phyloP scores from a whole-genome alignment of 257 asterid species.

The Echium plantagineum region DNA sequence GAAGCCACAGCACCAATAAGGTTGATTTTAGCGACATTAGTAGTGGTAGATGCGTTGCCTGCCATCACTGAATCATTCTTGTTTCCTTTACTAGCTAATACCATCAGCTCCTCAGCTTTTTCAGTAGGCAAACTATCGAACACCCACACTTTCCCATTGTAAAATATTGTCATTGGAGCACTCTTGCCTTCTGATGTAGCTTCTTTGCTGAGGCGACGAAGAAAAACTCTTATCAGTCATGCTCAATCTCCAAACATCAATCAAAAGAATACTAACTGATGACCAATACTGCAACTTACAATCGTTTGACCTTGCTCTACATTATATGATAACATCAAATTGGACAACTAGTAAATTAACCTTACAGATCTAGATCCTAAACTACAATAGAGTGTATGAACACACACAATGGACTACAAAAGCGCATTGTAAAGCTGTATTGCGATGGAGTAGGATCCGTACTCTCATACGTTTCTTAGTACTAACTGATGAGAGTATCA shows the following conservation, averaged over 20 bases:
- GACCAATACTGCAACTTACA: background rate
- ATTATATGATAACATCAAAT: no score
- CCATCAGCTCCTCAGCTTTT: constrained; percentile 40
- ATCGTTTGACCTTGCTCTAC: no score
- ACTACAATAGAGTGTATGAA: no score
- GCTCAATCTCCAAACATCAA: background rate
- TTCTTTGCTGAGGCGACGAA: constrained; percentile 23
- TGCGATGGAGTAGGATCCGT: no score
- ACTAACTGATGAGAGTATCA: no score
- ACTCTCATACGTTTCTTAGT: no score
- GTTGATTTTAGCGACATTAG: constrained; percentile 6
- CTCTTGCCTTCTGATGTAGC: constrained; percentile 19
- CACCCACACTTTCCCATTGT: constrained; percentile 48
- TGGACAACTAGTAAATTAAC: no score
- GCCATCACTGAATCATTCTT: constrained; percentile 9
- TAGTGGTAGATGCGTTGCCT: constrained; percentile 19
- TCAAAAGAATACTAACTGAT: background rate
- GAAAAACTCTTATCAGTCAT: background rate
- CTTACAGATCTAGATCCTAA: no score
- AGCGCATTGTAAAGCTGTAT: no score
- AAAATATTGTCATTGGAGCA: constrained; percentile 62
- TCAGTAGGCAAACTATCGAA: constrained; percentile 49
- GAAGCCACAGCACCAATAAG: constrained; percentile 11
- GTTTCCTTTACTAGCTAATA: constrained; percentile 38
- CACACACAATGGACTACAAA: no score